These are phyloP conservation scores for Prunus yedoensis DNA, from an alignment of 331 rosid species.

Conservation along the genomic window DNA sequence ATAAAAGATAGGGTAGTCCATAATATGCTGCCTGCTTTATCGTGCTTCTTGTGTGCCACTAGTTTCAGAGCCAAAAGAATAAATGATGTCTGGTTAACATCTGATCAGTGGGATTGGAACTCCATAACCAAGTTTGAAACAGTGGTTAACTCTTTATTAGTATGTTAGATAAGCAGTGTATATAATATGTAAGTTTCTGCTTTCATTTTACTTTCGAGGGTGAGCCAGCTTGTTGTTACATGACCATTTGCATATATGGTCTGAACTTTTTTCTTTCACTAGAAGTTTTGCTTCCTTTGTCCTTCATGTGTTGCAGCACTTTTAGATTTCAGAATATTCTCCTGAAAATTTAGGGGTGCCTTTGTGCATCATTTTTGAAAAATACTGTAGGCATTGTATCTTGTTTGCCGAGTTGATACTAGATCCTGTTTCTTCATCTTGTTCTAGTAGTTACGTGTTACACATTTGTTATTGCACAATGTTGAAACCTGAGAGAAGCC, in stretches of 20 bases:
- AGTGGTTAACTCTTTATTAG: not conserved
- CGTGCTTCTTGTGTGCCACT: not conserved
- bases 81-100: not conserved
- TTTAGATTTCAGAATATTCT: not conserved
- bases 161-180: too few relatives aligned
- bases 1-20: too few relatives aligned
- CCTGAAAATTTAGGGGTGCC: not conserved
- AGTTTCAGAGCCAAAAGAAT: not conserved
- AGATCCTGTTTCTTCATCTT: not conserved
- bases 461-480: conserved; percentile 1
- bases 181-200: not conserved
- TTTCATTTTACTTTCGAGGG: not conserved
- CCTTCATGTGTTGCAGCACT: not conserved
- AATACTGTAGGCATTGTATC: not conserved
- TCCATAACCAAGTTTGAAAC: not conserved
- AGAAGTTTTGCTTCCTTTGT: not conserved
- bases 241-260: not conserved
- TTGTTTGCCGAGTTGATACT: not conserved
- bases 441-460: not conserved
- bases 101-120: not conserved
- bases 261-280: not conserved
- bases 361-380: not conserved
- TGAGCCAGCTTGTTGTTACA: not conserved
- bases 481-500: not conserved
- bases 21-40: not conserved